Base-by-base conservation (phyloP, 2,329 filamentous ascomycete genomes). In the Blastomyces silverae region DNA sequence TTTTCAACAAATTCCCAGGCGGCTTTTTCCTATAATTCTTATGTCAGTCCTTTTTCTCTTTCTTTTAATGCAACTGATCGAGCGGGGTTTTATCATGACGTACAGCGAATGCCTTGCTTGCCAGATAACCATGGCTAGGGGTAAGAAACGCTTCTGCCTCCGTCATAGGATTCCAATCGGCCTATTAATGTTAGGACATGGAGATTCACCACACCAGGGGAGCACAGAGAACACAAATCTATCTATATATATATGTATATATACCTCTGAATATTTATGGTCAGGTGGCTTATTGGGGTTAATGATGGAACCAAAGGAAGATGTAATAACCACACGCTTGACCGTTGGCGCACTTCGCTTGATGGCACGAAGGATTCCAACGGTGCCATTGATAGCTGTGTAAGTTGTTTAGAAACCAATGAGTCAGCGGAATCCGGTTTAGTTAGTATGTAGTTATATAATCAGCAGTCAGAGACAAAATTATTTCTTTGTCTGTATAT, bases 321-420 rank as follows among this genome's bases (percentile, higher is more conserved):
- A 88, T 0, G 87, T 89, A 67, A 89, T 83, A 56, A 87, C 87
- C 17, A 95, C 88, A 66, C 87, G 84, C 78, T 87, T 90, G 62
- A 95, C 89, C 72, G 73, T 84, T 68, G 85, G 85, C 2, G 85
- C 85, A 65, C 77, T 78, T 69, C 83, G 82, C 74, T 86, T 86
- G 73, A 87, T 83, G 1, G 83, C 83, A 68, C 84, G 85, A 67
- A 88, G 73, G 62, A 88, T 84, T 15, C 85, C 85, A 0, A 83
- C 85, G 0, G 85, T 88, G 63, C 85, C 85, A 69, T 86, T 86
- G 67, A 87, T 78, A 11, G 85, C 85, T 17, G 85, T 84, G 68
- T 87, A 48, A 48, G 10, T 28, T 28, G 28, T 39, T 2, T 39
- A 17, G 17, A 17, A 62, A 25, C 31, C 31, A 28, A 44, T 17